These are phyloP conservation scores for Erysimum cheiri DNA, from an alignment of 441 rosid species.

Conservation along the genomic window DNA sequence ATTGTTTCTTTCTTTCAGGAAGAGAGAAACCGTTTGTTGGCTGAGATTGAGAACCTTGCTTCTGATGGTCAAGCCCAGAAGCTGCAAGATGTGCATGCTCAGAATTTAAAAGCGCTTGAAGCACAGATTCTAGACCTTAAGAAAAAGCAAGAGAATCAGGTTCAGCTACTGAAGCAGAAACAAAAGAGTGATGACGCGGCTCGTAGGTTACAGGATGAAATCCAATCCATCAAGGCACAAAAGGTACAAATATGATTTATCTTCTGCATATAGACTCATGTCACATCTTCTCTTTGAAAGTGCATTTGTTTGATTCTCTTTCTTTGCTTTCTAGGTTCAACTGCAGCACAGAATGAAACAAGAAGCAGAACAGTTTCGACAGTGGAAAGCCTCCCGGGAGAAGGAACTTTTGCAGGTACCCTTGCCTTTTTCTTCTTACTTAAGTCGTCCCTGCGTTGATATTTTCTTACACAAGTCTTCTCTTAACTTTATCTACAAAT, in stretches of 20 bases:
- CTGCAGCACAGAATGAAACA: constrained; percentile 91
- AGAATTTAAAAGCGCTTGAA: constrained; percentile 86
- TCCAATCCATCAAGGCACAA: constrained; percentile 93
- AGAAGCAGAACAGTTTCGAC: constrained; percentile 92
- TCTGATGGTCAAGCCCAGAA: constrained; percentile 91
- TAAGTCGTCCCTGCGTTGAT: constrained; percentile 20
- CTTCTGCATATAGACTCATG: not conserved
- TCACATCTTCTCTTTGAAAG: constrained; percentile 16
- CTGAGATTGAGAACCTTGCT: constrained; percentile 90
- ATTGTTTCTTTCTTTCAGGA: constrained; percentile 55
- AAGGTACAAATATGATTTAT: constrained; percentile 56
- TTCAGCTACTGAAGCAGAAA: constrained; percentile 93
- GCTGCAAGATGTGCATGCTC: constrained; percentile 82
- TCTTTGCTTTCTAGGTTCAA: constrained; percentile 66
- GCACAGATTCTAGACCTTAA: constrained; percentile 93
- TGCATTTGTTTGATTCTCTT: constrained; percentile 21
- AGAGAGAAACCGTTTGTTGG: constrained; percentile 86
- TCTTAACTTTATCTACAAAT: no score
- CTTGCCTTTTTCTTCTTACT: constrained; percentile 24
- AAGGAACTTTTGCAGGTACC: constrained; percentile 90
- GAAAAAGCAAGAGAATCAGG: constrained; percentile 98
- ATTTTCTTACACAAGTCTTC: constrained; percentile 1
- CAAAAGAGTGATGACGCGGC: constrained; percentile 98
- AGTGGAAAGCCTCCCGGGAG: constrained; percentile 92
- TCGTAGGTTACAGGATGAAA: constrained; percentile 91